phyloP scores from a whole-genome alignment of 2,329 filamentous ascomycete genomes.

The Chaetomium olivaceum region DNA sequence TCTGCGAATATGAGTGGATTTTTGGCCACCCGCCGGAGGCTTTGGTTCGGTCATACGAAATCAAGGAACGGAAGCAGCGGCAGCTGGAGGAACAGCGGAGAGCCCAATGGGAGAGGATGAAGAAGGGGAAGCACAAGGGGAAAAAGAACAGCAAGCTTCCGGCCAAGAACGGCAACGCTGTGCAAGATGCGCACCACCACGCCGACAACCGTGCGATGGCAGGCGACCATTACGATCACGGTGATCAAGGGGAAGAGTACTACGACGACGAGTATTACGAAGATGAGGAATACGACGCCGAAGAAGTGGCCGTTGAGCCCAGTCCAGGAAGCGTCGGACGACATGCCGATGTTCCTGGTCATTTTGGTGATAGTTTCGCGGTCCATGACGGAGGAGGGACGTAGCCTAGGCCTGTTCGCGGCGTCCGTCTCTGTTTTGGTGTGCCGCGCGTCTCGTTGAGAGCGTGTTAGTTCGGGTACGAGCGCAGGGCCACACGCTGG shows the following conservation, averaged over 20 bases:
- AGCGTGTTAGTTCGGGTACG: not conserved
- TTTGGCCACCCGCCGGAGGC: conserved; percentile 85
- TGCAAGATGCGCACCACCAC: conserved; percentile 33
- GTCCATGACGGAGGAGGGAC: conserved; percentile 27
- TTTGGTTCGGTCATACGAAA: conserved; percentile 87
- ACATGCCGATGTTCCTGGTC: conserved; percentile 8
- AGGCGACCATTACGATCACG: conserved; percentile 33
- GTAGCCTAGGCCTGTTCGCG: conserved; percentile 8
- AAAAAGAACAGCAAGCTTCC: conserved; percentile 76
- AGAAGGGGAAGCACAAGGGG: conserved; percentile 66
- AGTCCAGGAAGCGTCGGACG: not conserved
- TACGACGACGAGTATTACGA: conserved; percentile 33
- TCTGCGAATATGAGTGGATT: conserved; percentile 96
- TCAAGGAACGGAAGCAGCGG: conserved; percentile 84
- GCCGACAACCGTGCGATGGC: conserved; percentile 26
- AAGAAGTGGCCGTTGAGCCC: conserved; percentile 22
- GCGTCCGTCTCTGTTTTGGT: not conserved
- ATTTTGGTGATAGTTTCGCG: conserved; percentile 13
- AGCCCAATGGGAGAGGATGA: conserved; percentile 74
- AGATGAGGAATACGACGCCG: conserved; percentile 32
- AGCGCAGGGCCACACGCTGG: not conserved
- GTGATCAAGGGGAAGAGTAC: conserved; percentile 30
- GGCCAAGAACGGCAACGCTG: conserved; percentile 46
- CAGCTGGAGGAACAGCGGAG: conserved; percentile 89
- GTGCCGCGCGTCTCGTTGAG: conserved; percentile 2